Conservation (phyloP, 1,284 basidiomycete species). For the Irpex sp. region DNA sequence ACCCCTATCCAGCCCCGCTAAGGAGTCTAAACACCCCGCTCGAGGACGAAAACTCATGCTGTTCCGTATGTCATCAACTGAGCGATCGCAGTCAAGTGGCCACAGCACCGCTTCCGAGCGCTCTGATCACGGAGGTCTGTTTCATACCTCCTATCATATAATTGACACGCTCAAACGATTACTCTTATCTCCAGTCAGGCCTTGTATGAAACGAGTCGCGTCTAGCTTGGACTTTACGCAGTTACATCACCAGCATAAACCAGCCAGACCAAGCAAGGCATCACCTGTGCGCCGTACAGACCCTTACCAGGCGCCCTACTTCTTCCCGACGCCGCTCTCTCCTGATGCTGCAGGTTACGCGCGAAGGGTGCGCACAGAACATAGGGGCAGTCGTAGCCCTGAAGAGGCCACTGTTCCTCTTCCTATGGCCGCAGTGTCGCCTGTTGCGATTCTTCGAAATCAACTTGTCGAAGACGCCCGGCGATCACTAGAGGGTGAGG, state of each 20-base stretch:
- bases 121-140: not conserved
- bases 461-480: not conserved
- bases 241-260: conserved; percentile 1
- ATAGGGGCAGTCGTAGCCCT: conserved; percentile 7
- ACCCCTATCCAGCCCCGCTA: not conserved
- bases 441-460: not conserved
- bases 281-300: conserved; percentile 40
- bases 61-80: conserved; percentile 3
- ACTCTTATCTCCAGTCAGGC: not conserved
- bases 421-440: not conserved
- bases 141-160: not conserved
- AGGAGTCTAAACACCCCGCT: not conserved
- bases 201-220: conserved; percentile 1
- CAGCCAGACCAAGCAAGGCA: conserved; percentile 3
- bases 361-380: conserved; percentile 24
- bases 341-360: conserved; percentile 33
- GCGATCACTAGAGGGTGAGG: not conserved
- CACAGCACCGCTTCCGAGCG: conserved; percentile 2
- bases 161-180: not conserved
- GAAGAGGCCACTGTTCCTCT: not conserved
- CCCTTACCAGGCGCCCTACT: conserved; percentile 61
- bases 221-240: not conserved
- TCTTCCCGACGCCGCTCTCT: conserved; percentile 46
- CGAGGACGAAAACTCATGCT: not conserved
- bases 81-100: not conserved